Percentiles rank a stretch among this genome's conserved stretches.
Evolutionary conservation across 169 alveolate genomes (phyloP).

Genomic region (Plasmodium knowlesi): DNA sequence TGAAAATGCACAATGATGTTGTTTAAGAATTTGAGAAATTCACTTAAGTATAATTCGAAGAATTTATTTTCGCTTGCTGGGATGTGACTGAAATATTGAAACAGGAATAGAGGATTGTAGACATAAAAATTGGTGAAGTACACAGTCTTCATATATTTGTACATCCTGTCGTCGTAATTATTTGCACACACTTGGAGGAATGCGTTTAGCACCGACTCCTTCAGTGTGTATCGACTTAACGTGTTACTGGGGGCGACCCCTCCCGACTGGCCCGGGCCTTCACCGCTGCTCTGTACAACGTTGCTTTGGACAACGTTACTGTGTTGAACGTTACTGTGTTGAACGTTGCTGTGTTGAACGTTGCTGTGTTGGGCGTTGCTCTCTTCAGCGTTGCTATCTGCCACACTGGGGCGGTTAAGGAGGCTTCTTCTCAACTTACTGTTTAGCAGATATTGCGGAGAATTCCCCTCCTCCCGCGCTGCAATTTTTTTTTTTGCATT

Average conservation of each 20-base stretch:
- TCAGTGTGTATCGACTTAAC: conserved; percentile 13
- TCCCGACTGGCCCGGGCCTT: neutral
- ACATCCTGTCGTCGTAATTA: conserved; percentile 52
- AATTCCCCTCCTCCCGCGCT: neutral
- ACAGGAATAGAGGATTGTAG: conserved; percentile 54
- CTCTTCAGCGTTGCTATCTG: neutral
- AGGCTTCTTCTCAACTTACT: neutral
- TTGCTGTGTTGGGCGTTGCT: too few species aligned
- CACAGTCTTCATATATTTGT: conserved; percentile 41
- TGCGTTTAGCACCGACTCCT: conserved; percentile 2
- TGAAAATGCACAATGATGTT: conserved; percentile 52
- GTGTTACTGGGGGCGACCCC: neutral
- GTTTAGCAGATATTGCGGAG: neutral
- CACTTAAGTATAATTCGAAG: conserved; percentile 26
- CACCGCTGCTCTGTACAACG: neutral
- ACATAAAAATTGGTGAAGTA: conserved; percentile 41
- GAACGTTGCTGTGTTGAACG: too few species aligned
- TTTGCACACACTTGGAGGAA: conserved; percentile 14
- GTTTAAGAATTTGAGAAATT: conserved; percentile 57
- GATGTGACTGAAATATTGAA: conserved; percentile 25
- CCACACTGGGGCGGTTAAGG: neutral
- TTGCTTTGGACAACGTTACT: too few species aligned
- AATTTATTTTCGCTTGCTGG: conserved; percentile 14
- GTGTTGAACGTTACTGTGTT: too few species aligned
- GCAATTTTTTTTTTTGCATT: neutral